Percentiles rank a stretch among this genome's conserved stretches.
Evolutionary conservation across 2,329 filamentous ascomycete genomes (phyloP).

Genomic region (Drechmeria coniospora): DNA sequence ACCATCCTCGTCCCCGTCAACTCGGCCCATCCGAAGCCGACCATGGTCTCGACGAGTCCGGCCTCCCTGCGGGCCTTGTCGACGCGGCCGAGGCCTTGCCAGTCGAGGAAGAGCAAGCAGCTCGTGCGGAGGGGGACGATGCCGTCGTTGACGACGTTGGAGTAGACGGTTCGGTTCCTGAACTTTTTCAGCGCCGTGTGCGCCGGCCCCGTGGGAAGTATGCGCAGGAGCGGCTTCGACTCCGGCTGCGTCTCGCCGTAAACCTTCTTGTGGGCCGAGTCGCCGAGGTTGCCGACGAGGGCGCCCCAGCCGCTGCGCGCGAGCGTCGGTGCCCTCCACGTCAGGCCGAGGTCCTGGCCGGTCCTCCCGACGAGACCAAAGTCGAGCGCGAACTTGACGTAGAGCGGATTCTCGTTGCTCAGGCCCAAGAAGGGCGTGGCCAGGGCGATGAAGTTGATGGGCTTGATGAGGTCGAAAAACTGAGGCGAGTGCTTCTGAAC

Average conservation of each 20-base stretch:
- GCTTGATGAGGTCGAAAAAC: conserved; percentile 76
- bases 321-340: conserved; percentile 80
- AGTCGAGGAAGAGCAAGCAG: conserved; percentile 91
- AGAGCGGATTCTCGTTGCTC: conserved; percentile 94
- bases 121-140: conserved; percentile 92
- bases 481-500: conserved; percentile 89
- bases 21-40: conserved; percentile 90
- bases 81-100: conserved; percentile 83
- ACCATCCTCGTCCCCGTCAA: conserved; percentile 56
- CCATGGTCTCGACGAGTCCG: conserved; percentile 80
- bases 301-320: conserved; percentile 78
- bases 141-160: conserved; percentile 93
- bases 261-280: conserved; percentile 45
- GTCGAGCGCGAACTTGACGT: conserved; percentile 92
- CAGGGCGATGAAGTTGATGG: conserved; percentile 79
- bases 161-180: conserved; percentile 81
- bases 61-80: conserved; percentile 90
- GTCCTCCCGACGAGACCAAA: conserved; percentile 94
- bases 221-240: conserved; percentile 75
- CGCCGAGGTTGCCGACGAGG: conserved; percentile 66
- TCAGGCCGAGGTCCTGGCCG: conserved; percentile 85
- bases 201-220: conserved; percentile 80
- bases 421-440: conserved; percentile 80
- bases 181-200: conserved; percentile 79
- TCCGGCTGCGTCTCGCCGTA: conserved; percentile 53